These are phyloP conservation scores for Dalechampia spathulata DNA, from an alignment of 441 rosid genomes.

Conservation along the genomic window DNA sequence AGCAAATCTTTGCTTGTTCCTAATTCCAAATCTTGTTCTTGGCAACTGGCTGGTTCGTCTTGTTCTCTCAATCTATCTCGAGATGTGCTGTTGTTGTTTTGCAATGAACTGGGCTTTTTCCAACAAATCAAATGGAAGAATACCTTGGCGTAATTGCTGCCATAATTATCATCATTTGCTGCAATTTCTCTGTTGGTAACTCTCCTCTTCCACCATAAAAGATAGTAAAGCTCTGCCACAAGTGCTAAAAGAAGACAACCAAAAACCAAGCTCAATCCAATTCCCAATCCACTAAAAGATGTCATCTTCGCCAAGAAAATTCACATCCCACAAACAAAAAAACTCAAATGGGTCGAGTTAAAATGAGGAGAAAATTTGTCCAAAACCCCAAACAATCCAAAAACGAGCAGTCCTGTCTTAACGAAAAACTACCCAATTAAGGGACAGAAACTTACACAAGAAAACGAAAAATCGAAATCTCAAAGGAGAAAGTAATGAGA, in stretches of 20 bases:
- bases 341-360: neutral
- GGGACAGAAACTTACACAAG: neutral
- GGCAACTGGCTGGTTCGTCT: slow-evolving; percentile 14
- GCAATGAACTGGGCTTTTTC: slow-evolving; percentile 43
- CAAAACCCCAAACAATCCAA: neutral
- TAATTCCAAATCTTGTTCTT: slow-evolving; percentile 46
- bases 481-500: neutral
- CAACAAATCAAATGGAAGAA: slow-evolving; percentile 59
- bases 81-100: slow-evolving; percentile 15
- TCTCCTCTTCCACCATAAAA: slow-evolving; percentile 60
- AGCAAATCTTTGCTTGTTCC: slow-evolving; percentile 54
- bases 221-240: slow-evolving; percentile 64
- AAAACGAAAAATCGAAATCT: neutral
- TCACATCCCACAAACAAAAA: slow-evolving; percentile 32
- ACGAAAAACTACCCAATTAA: neutral
- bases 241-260: slow-evolving; percentile 70
- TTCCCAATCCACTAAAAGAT: slow-evolving; percentile 52
- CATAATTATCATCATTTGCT: slow-evolving; percentile 13
- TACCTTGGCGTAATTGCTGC: slow-evolving; percentile 47
- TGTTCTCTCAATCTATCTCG: slow-evolving; percentile 17
- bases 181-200: slow-evolving; percentile 29
- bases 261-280: slow-evolving; percentile 62
- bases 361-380: no score
- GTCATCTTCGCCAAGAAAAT: slow-evolving; percentile 39
- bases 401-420: neutral